Evolutionary conservation across 331 rosid species (phyloP), one percentile per base, ranked within the genome.

Genomic region (Ulmus americana): DNA sequence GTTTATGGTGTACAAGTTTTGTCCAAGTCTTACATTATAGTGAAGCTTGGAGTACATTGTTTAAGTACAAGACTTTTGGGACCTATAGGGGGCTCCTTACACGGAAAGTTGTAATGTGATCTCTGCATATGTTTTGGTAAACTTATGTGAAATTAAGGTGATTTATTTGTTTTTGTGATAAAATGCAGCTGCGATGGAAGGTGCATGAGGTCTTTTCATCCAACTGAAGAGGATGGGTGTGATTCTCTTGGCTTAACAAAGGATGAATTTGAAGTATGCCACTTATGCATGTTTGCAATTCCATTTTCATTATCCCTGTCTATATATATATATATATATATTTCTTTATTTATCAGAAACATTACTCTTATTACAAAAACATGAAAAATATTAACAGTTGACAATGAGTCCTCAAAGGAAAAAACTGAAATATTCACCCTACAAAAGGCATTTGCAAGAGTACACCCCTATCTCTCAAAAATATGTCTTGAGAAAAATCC

Each of bases 131-230:
- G 22, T 35, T 39, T 46, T 52, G 7, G 47, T 6, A 35, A 55
- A 41, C 10, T 12, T 46, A 39, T 12, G 61, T 44, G 39, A n/a
- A 39, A 54, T 46, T 59, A 63, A 4, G 28, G 15, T 47, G 28
- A 28, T 60, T 5, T 28, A n/a, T 14, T 6, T 10, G 7, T 68
- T n/a, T 67, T 59, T 69, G 16, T 63, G 42, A 10, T 73, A 60
- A 40, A 22, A 39, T 85, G 77, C 76, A 90, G 99, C 74, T 94
- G 99, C 65, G 97, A 94, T 7, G 99, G 99, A 69, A 74, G 72
- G 62, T 94, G 99, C 86, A 70, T 83, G 80, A 89, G 97, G 77
- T 85, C 95, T 8, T 94, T 94, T 64, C 99, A 94, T 84, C 83
- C 87, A 6, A 89, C 91, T 39, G 64, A 10, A 71, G 77, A 64